Percentiles rank a stretch among this genome's conserved stretches.
Conservation (phyloP, 768 basidiomycete species). For the Tulasnella sp. region DNA sequence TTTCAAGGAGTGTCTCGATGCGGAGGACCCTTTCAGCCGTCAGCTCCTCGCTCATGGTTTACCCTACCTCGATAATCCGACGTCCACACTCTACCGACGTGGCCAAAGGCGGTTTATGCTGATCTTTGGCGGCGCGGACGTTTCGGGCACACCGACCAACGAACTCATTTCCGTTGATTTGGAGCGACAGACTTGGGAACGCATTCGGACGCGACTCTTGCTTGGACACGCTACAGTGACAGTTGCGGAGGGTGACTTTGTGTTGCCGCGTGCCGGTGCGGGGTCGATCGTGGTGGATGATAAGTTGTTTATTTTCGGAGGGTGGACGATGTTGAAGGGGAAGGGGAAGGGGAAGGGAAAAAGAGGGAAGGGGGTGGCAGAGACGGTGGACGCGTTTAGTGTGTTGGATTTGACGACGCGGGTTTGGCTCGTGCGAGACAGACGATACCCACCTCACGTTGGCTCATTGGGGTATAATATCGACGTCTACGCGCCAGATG, state of each 20-base stretch:
- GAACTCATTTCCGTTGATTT: neutral
- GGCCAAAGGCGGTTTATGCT: neutral
- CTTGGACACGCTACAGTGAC: neutral
- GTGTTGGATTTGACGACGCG: neutral
- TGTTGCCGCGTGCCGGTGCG: neutral
- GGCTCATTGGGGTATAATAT: constrained; percentile 5
- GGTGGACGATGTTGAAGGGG: neutral
- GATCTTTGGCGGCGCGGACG: neutral
- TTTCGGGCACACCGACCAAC: neutral
- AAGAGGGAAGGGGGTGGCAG: neutral
- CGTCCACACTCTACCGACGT: neutral
- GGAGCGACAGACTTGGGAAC: neutral
- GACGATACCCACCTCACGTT: neutral
- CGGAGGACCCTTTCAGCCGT: neutral
- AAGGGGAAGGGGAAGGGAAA: neutral
- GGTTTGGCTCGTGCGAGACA: neutral
- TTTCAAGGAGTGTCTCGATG: neutral
- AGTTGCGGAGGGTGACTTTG: neutral
- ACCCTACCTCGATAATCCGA: neutral
- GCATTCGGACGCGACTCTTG: neutral
- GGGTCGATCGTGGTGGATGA: neutral
- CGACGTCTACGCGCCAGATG: neutral
- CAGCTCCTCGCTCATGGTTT: neutral
- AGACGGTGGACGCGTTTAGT: neutral
- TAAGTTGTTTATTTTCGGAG: constrained; percentile 8